Evolutionary conservation across 805 yeast genomes (phyloP), one percentile per base, ranked within the genome.

Genomic region (Hanseniaspora pseudoguilliermondii): DNA sequence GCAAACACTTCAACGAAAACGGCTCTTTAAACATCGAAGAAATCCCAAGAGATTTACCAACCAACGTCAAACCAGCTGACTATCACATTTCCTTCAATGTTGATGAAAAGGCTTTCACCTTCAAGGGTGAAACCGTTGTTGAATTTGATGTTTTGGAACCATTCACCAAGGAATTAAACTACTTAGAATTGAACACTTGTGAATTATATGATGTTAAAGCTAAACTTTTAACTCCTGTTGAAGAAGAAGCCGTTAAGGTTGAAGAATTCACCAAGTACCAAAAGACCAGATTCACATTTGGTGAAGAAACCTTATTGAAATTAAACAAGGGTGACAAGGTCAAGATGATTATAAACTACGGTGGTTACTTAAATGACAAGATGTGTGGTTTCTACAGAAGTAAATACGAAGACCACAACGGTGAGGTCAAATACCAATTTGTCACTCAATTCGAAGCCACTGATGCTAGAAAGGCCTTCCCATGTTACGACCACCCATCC

Each of bases 391-490:
- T 85, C 71, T 85, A 85, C 73, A 76, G 86, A 63, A 82, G 88
- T 20, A 71, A 80, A 43, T 84, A 84, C 67, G 68, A 67, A 60
- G 76, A 74, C 57, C 75, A 74, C 60, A 75, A 83, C 59, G 85
- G 87, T 23, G 73, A 75, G 58, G 81, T 80, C 41, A 82, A 81
- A 64, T 82, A 83, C 67, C 75, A 85, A 76, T 86, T 88, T 46
- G 82, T 90, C 47, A 84, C 95, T 47, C 95, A 86, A 70, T 82
- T 86, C 80, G 95, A 86, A 71, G 82, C 95, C 25, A 83, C 91
- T 21, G 93, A 86, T 65, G 86, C 91, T 62, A 80, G 95, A 63
- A 77, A 88, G 63, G 93, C 93, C 10, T 86, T 86, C 75, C 95
- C 95, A 36, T 84, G 85, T 65, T 84, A 82, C 63, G 95, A 86